Evolutionary conservation across 1,284 basidiomycete genomes (phyloP), one percentile per base, ranked within the genome.

Genomic region (Apiotrichum domesticum): DNA sequence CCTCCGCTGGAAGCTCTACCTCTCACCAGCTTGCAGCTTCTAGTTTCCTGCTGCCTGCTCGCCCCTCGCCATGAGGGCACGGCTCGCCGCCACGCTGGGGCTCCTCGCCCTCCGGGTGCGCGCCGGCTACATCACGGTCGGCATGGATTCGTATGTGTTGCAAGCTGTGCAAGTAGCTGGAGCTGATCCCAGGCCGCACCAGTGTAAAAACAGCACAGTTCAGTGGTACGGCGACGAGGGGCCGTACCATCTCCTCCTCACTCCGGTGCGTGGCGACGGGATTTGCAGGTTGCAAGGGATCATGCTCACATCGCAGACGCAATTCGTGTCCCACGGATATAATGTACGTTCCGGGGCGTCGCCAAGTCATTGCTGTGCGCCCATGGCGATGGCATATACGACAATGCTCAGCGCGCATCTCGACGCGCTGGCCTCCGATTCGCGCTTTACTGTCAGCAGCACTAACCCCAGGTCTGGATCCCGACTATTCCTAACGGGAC

Each of bases 221-320:
- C 46, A 57, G 39, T 75, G 73, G 73, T 63, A 60, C 15, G 73
- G 73, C 40, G 73, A 75, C 59, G 63, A 66, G 40, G 73, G 73
- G 45, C 73, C 73, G 35, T 75, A 70, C 56, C 73, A 75, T 55
- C 61, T 75, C 8, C 64, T 75, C 1, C 61, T 75, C 1, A 75
- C 73, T 13, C 73, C 72, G 4, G 71, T 73, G 43, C 39, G 71
- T 67, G 5, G n/a, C 11, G 7, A 7, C 37, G 37, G 37, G 14
- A 4, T 33, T 37, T 48, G 35, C 3, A 37, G 14, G 10, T 48
- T 32, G 9, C 34, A 15, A 7, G n/a, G 6, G n/a, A 4, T 4
- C 35, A 4, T 21, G 37, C 42, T 49, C 42, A 41, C 35, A 43
- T 42, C 40, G 9, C 56, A 70, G 69, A 75, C 71, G 13, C 56